phyloP scores from a whole-genome alignment of 2,329 filamentous ascomycete species.

The Exophiala calicioides region DNA sequence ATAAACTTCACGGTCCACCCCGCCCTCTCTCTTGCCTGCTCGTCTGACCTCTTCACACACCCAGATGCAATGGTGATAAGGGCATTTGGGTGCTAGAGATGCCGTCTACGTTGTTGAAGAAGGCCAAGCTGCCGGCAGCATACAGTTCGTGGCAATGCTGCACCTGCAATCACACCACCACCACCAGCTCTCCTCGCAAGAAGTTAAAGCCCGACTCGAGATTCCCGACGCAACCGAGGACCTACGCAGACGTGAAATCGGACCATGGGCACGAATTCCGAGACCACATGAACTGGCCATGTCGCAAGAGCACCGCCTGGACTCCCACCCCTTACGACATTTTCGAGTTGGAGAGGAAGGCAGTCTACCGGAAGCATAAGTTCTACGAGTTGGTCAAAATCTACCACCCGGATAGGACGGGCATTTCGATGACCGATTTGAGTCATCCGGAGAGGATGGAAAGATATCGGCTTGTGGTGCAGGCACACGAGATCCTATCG shows the following conservation, averaged over 20 bases:
- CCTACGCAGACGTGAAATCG: conserved; percentile 41
- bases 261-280: conserved; percentile 29
- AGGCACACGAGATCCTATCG: conserved; percentile 84
- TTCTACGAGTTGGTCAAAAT: conserved; percentile 94
- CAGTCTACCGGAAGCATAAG: conserved; percentile 75
- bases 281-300: conserved; percentile 33
- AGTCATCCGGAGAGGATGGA: conserved; percentile 63
- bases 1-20: conserved; percentile 13
- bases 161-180: conserved; percentile 34
- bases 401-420: conserved; percentile 79
- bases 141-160: conserved; percentile 41
- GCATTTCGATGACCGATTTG: conserved; percentile 36
- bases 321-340: conserved; percentile 87
- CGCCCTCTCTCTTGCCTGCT: conserved; percentile 5
- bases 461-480: conserved; percentile 83
- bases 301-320: conserved; percentile 16
- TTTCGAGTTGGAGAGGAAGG: conserved; percentile 62
- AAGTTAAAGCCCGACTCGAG: conserved; percentile 17
- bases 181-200: conserved; percentile 31
- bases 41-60: conserved; percentile 6
- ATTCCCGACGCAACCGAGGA: conserved; percentile 31
- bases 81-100: conserved; percentile 6
- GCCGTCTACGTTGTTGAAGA: conserved; percentile 46
- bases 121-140: conserved; percentile 42
- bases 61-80: background rate